These are phyloP conservation scores for Cytospora mali DNA, from an alignment of 2,329 filamentous ascomycete genomes.

Conservation along the genomic window DNA sequence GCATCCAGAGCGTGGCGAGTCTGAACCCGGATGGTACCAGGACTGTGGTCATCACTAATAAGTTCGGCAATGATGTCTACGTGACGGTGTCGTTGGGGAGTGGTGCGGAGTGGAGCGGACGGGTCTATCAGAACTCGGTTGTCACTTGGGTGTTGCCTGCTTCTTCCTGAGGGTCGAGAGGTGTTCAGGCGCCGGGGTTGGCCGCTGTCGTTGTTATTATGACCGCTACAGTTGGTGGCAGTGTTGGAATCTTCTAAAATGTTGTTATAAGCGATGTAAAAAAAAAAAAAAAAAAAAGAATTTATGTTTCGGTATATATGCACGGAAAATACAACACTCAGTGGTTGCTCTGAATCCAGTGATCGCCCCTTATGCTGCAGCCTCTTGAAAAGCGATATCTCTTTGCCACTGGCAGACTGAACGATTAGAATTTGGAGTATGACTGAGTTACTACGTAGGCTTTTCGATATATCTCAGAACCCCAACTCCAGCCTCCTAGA, in stretches of 20 bases:
- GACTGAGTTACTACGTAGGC: no score
- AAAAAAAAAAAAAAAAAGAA: no score
- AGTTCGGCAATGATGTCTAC: conserved; percentile 48
- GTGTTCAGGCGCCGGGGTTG: not conserved
- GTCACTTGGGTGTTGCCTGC: conserved; percentile 45
- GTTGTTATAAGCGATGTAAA: not conserved
- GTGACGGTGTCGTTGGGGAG: conserved; percentile 40
- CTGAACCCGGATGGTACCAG: conserved; percentile 49
- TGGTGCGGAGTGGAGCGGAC: conserved; percentile 44
- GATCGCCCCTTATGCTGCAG: conserved; percentile 68
- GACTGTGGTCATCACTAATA: conserved; percentile 51
- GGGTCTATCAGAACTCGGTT: conserved; percentile 39
- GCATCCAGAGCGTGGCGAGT: conserved; percentile 49
- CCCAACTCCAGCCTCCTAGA: no score
- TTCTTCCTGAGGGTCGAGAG: conserved; percentile 1
- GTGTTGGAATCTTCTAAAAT: not conserved
- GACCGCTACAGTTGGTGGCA: not conserved
- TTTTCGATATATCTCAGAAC: no score
- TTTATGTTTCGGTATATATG: not conserved
- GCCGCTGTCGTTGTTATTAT: not conserved
- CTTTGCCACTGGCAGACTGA: conserved; percentile 82
- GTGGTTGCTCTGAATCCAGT: no score
- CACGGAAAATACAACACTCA: no score
- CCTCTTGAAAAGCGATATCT: conserved; percentile 86
- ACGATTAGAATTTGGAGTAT: no score